A percentile compares a stretch with the other conserved stretches of the same genome.
These are phyloP conservation scores for Rhizopogon salebrosus DNA, from an alignment of 768 basidiomycete species.

Conservation along the genomic window DNA sequence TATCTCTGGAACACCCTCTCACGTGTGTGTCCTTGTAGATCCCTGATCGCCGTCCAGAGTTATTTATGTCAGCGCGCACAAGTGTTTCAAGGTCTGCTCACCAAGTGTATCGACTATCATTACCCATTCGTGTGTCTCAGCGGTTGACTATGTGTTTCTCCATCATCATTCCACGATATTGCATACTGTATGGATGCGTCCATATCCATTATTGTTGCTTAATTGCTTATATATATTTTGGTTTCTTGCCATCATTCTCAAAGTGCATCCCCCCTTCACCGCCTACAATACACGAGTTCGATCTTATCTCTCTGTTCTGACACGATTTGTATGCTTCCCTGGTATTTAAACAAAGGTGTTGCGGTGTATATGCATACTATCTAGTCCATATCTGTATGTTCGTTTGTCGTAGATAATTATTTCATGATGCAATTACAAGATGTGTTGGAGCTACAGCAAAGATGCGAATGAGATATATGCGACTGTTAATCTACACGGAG, in stretches of 20 bases:
- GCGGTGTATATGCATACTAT: neutral
- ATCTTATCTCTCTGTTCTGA: neutral
- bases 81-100: neutral
- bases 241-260: neutral
- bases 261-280: neutral
- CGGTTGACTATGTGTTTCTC: neutral
- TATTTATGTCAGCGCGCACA: neutral
- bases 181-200: constrained; percentile 1
- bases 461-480: neutral
- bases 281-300: neutral
- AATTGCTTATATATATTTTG: constrained; percentile 16
- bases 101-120: constrained; percentile 2
- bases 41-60: neutral
- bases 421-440: neutral
- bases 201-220: constrained; percentile 33
- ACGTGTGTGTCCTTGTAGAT: neutral
- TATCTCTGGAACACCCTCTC: neutral
- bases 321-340: neutral
- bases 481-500: constrained; percentile 42
- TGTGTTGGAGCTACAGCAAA: neutral
- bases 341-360: constrained; percentile 1
- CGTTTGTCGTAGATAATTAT: constrained; percentile 5
- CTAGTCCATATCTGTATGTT: constrained; percentile 1
- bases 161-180: neutral
- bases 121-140: neutral